Evolutionary conservation across 2,329 filamentous ascomycete genomes (phyloP).

Genomic region (Anthostomella pinea): DNA sequence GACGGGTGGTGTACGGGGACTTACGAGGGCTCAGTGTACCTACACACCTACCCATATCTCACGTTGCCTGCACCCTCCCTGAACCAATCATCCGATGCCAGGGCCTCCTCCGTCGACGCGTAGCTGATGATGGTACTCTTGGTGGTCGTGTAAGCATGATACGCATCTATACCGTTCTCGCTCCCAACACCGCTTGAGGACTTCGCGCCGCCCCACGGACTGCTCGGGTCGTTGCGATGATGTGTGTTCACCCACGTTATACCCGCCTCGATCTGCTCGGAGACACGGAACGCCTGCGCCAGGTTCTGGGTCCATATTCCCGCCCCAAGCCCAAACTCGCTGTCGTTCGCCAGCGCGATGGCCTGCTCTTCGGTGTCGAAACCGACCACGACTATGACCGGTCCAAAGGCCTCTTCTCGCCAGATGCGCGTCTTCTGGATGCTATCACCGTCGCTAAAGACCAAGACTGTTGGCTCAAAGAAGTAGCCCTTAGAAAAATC

Average conservation of each 20-base stretch:
- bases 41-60: slow-evolving; percentile 51
- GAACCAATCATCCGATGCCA: slow-evolving; percentile 65
- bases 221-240: slow-evolving; percentile 69
- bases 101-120: slow-evolving; percentile 50
- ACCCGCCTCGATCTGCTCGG: slow-evolving; percentile 67
- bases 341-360: slow-evolving; percentile 68
- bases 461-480: slow-evolving; percentile 75
- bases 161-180: slow-evolving; percentile 68
- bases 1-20: too few species aligned
- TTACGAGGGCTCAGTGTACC: not conserved
- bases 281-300: slow-evolving; percentile 69
- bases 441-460: slow-evolving; percentile 50
- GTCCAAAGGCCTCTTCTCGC: slow-evolving; percentile 80
- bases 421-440: slow-evolving; percentile 71
- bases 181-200: slow-evolving; percentile 65
- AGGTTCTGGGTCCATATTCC: slow-evolving; percentile 75
- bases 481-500: slow-evolving; percentile 65
- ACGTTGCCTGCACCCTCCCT: slow-evolving; percentile 54
- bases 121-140: slow-evolving; percentile 72
- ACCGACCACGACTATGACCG: slow-evolving; percentile 71
- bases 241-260: slow-evolving; percentile 59
- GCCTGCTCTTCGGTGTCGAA: slow-evolving; percentile 74
- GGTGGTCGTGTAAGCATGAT: slow-evolving; percentile 54
- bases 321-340: slow-evolving; percentile 73
- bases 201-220: slow-evolving; percentile 66